Percentiles rank a stretch among this genome's conserved stretches.
phyloP scores from a whole-genome alignment of 176 grass and related monocot genomes.

The Triticum monococcum region DNA sequence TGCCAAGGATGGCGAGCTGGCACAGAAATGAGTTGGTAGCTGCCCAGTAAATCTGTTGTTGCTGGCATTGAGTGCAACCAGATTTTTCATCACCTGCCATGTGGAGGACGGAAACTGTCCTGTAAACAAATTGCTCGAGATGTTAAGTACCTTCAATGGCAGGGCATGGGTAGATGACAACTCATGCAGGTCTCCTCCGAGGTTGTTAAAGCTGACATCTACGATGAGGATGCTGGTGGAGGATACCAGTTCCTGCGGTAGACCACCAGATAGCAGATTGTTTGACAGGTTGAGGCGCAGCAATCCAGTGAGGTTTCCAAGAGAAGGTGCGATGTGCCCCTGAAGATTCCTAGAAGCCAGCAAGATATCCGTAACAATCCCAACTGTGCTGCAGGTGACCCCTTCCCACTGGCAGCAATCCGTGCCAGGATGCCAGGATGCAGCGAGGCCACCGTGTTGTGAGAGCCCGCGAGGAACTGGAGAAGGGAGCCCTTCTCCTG shows the following conservation, averaged over 20 bases:
- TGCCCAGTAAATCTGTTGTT: constrained; percentile 41
- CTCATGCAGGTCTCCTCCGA: background rate
- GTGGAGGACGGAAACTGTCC: constrained; percentile 12
- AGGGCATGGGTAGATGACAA: fast-evolving
- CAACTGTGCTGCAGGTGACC: background rate
- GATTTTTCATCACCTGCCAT: background rate
- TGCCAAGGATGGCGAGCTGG: background rate
- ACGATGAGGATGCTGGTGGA: constrained; percentile 9
- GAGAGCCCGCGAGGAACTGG: constrained; percentile 34
- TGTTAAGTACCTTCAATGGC: constrained; percentile 36
- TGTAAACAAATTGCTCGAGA: constrained; percentile 44
- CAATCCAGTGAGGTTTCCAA: constrained; percentile 14
- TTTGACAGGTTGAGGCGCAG: constrained; percentile 9
- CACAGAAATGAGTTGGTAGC: constrained; percentile 27
- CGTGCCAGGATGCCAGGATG: constrained; percentile 11
- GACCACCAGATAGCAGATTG: background rate
- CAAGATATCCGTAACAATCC: background rate
- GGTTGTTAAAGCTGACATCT: constrained; percentile 35
- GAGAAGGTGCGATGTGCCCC: background rate
- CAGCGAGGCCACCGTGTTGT: background rate
- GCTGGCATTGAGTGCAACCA: constrained; percentile 27
- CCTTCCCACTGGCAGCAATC: constrained; percentile 53
- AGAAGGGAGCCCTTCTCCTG: constrained; percentile 42
- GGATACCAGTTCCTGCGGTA: background rate
- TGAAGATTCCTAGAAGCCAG: background rate